Conservation (phyloP, 306 rosid genomes). For the Prunus fruticosa region DNA sequence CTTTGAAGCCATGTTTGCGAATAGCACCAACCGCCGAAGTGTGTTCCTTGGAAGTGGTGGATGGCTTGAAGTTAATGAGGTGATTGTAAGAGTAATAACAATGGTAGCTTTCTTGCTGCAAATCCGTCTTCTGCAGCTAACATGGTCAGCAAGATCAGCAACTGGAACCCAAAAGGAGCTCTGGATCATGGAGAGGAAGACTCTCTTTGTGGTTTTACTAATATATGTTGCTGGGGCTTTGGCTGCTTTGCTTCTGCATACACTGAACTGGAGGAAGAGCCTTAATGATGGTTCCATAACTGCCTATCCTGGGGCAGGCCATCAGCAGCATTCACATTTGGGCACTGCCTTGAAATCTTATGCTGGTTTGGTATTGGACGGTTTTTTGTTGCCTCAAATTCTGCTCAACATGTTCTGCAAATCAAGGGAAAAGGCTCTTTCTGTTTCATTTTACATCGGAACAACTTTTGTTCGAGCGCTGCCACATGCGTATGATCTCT, state of each 20-base stretch:
- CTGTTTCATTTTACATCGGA: slow-evolving; percentile 48
- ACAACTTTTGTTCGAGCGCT: slow-evolving; percentile 49
- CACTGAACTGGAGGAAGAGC: slow-evolving; percentile 18
- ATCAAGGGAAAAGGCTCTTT: slow-evolving; percentile 34
- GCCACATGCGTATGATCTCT: slow-evolving; percentile 65
- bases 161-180: slow-evolving; percentile 20
- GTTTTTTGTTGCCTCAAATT: slow-evolving; percentile 66
- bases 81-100: slow-evolving; percentile 36
- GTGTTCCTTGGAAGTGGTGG: slow-evolving; percentile 30
- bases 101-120: slow-evolving; percentile 58
- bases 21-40: slow-evolving; percentile 14
- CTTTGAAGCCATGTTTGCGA: slow-evolving; percentile 52
- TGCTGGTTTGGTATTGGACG: slow-evolving; percentile 34
- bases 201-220: slow-evolving; percentile 31
- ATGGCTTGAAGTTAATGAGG: slow-evolving; percentile 54
- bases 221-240: slow-evolving; percentile 5
- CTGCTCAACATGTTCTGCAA: slow-evolving; percentile 30
- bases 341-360: slow-evolving; percentile 7
- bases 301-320: slow-evolving; percentile 21
- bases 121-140: slow-evolving; percentile 46
- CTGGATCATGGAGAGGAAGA: slow-evolving; percentile 43
- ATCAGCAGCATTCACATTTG: slow-evolving; percentile 13
- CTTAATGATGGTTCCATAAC: slow-evolving; percentile 32
- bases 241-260: not conserved
- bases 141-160: slow-evolving; percentile 48